Conservation (phyloP, 768 basidiomycete genomes). For the Lactifluus echinatus region DNA sequence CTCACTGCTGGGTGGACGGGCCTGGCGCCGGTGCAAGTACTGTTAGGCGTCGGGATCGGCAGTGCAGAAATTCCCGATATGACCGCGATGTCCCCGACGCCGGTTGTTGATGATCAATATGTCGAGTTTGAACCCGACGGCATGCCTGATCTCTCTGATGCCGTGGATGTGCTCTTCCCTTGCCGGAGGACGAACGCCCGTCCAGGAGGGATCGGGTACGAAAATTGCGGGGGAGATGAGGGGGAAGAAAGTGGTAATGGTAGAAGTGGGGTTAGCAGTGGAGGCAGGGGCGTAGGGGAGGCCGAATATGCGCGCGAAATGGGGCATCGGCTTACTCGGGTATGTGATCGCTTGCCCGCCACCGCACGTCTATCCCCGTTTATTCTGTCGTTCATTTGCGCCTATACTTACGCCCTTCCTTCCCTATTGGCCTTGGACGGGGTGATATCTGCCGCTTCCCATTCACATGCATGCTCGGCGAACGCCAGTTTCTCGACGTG, state of each 20-base stretch:
- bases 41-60: constrained; percentile 65
- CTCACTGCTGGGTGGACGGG: constrained; percentile 77
- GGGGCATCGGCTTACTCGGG: constrained; percentile 59
- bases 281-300: constrained; percentile 44
- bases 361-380: background rate
- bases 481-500: constrained; percentile 63
- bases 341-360: constrained; percentile 30
- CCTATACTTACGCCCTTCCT: background rate
- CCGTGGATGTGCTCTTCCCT: constrained; percentile 63
- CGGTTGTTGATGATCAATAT: constrained; percentile 31
- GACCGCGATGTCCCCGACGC: background rate
- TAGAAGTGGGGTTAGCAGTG: constrained; percentile 27
- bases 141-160: constrained; percentile 57
- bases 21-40: constrained; percentile 54
- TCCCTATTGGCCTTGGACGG: background rate
- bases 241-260: constrained; percentile 73
- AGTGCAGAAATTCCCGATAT: background rate
- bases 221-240: constrained; percentile 35
- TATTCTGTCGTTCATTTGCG: background rate
- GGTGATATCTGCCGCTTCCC: background rate
- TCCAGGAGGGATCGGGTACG: constrained; percentile 21
- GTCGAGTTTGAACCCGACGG: constrained; percentile 68
- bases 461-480: background rate
- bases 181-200: constrained; percentile 26
- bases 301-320: constrained; percentile 71